Base-by-base conservation (phyloP, 2,329 filamentous ascomycete species). In the Malbranchea cinnamomea region DNA sequence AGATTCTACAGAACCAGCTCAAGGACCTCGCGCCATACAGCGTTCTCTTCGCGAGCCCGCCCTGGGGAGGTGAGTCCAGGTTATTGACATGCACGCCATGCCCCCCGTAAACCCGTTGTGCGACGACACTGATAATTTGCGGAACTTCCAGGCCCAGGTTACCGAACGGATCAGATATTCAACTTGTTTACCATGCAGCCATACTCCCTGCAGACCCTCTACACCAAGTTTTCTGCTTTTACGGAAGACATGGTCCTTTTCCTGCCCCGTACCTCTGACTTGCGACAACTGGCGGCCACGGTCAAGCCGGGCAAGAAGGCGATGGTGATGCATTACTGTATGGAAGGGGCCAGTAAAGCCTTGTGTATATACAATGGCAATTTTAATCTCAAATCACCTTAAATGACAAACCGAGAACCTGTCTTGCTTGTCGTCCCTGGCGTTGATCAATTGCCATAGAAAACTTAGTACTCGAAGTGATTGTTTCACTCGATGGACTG, bases 251-350 rank as follows among this genome's bases (percentile, higher is more conserved):
- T 77, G 30, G 80, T 79, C 1, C 63, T 98, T 5, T 98, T 79
- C 47, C 62, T 98, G 11, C 89, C 91, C 1, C 68, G 91, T 35
- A 89, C 78, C 1, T 87, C 82, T 37, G 75, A 93, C 50, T 51
- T 93, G 30, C 68, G 74, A 29, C 84, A 93, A 53, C 65, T 93
- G 37, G 79, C 81, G 3, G 64, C 57, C 2, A 56, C 57, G 7
- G 56, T 58, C 2, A 47, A 55, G 3, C 52, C 57, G 4, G 59
- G 53, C 2, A 48, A 60, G 33, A 79, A 78, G 55, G 62, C 82
- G 11, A 71, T 78, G 25, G 74, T 87, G 15, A 71, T 81, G 28
- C 89, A 98, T 58, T 95, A 95, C 50, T 93, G 85, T 48, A 81
- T 92, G 60, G 67, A 79, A 43, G 83, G 84, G 8, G 80, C 80